These are phyloP conservation scores for Pichia manshurica DNA, from an alignment of 805 yeast species.

Conservation along the genomic window DNA sequence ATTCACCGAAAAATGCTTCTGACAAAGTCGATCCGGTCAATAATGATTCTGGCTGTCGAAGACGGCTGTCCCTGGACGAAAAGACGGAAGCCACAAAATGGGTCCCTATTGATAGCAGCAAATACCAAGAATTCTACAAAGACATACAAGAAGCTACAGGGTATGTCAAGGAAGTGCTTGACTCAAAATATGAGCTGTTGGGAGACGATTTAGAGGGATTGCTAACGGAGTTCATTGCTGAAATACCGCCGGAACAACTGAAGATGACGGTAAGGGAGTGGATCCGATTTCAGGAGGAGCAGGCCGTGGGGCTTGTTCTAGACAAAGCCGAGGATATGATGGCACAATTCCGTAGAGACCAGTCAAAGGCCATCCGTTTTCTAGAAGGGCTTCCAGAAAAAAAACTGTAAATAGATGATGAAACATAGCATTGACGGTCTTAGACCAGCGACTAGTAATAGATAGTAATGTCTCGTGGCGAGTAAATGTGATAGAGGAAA, in stretches of 20 bases:
- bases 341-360: slow-evolving; percentile 41
- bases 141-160: slow-evolving; percentile 32
- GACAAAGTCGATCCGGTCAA: background rate
- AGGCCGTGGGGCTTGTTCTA: slow-evolving; percentile 44
- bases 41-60: background rate
- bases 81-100: slow-evolving; percentile 14
- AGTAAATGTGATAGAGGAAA: background rate
- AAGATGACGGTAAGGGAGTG: slow-evolving; percentile 68
- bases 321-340: slow-evolving; percentile 45
- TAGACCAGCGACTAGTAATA: background rate
- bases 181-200: slow-evolving; percentile 34
- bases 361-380: slow-evolving; percentile 42
- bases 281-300: slow-evolving; percentile 51
- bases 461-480: background rate
- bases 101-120: slow-evolving; percentile 28
- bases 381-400: slow-evolving; percentile 34
- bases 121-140: slow-evolving; percentile 21
- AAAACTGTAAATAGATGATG: background rate
- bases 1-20: background rate
- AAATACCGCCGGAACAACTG: slow-evolving; percentile 65
- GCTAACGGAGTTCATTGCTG: slow-evolving; percentile 55
- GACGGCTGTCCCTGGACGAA: background rate
- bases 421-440: too few species aligned
- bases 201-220: slow-evolving; percentile 63
- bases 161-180: slow-evolving; percentile 23